Base-by-base conservation (phyloP, 345 rosid genomes). In the Populus euphratica region DNA sequence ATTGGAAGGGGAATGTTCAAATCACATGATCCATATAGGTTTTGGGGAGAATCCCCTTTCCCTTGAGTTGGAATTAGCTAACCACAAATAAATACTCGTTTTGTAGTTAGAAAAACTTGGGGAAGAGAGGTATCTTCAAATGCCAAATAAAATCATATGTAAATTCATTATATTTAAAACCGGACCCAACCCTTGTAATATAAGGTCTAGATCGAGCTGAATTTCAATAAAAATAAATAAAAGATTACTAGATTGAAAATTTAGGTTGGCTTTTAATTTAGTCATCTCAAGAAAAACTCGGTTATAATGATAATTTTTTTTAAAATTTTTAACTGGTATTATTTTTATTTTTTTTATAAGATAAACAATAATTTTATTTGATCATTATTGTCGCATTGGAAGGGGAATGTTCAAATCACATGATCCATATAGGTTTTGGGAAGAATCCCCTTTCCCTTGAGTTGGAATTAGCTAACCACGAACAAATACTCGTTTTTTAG, bases 61-160 rank as follows among this genome's bases (percentile, higher is more conserved):
- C 63, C 41, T 20, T 43, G 21, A 75, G 76, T 33, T 77, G 63
- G 25, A 25, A 78, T 33, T 33, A 33, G 36, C 73, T 27, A 50
- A 47, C 76, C 52, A 27, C 3, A 12, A 25, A 8, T n/a, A 18
- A 16, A 25, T 23, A 52, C 62, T 17, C 0, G 59, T 82, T 64
- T 83, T 72, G 82, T 66, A 68, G 64, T 49, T 54, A 21, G 76
- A 27, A 65, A 78, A 73, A 49, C 23, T 52, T 66, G 52, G 36
- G 68, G 18, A 21, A 23, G 65, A 36, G 74, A 29, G 63, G 38
- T 73, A 65, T 78, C 80, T 82, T 70, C 81, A 82, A 78, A 74
- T 77, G 77, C 72, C 66, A 73, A 68, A 72, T 64, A 68, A 18
- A 33, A 33, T 33, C 5, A 33, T 33, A 33, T 33, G 36, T 33